Evolutionary conservation across 2,329 filamentous ascomycete species (phyloP), one percentile per base, ranked within the genome.

Genomic region (Fusarium siculi): DNA sequence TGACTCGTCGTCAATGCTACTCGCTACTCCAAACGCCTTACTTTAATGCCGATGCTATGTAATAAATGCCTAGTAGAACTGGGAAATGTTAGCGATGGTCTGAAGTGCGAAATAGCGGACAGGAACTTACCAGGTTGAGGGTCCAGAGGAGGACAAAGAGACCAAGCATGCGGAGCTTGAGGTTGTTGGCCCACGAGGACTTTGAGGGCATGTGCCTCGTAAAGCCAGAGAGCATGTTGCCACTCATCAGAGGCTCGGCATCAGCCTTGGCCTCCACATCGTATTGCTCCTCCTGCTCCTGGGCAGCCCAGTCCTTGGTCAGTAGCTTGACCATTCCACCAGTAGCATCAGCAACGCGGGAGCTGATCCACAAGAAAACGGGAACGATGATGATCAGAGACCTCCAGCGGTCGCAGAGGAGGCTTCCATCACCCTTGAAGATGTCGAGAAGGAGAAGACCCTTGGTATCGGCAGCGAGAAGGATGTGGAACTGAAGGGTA

Each of bases 401-500:
- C 58, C 67, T 78, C 74, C 76, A 77, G 10, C 76, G 74, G 52
- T 76, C 76, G 8, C 56, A 58, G 15, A 78, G 68, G 14, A 78
- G 66, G 15, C 68, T 70, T 4, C 64, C 76, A 2, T 76, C 73
- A 1, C 71, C 71, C 15, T 64, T 37, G 61, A 74, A 74, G n/a
- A 63, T 68, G 12, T 68, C 76, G 16, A 77, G 49, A 4, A 78
- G 46, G 11, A 77, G 62, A 5, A 88, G 74, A 0, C 87, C 87
- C 43, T 84, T 86, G 7, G 87, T 86, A 73, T 92, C 88, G 9
- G 86, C 88, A 2, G 88, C 88, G 14, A 92, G 84, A 83, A 88
- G 89, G 54, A 91, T 84, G 74, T 92, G 90, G 76, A 87, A 87
- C 63, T 91, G 88, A 46, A 92, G 81, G 1, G 89, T 83, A 68